These are phyloP conservation scores for Celoporthe dispersa DNA, from an alignment of 2,329 filamentous ascomycete genomes.

Conservation along the genomic window DNA sequence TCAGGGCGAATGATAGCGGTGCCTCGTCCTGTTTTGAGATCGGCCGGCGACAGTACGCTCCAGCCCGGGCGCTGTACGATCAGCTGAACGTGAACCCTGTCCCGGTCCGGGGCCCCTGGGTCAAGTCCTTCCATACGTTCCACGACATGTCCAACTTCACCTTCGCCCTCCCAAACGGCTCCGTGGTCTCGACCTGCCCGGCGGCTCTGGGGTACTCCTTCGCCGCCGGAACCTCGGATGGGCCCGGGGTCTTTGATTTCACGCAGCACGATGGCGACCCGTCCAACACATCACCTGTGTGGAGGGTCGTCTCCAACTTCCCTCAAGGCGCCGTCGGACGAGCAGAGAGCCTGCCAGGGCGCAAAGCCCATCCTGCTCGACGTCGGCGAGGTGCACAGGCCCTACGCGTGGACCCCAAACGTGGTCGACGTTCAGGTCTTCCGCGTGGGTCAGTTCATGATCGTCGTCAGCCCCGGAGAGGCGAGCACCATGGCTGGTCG, in stretches of 20 bases:
- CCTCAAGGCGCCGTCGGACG: slow-evolving; percentile 71
- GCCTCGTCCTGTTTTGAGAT: slow-evolving; percentile 77
- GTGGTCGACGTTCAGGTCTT: slow-evolving; percentile 87
- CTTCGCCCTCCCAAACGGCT: slow-evolving; percentile 76
- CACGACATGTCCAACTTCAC: slow-evolving; percentile 78
- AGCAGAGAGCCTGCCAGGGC: slow-evolving; percentile 76
- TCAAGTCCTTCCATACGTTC: slow-evolving; percentile 85
- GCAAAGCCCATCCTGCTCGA: slow-evolving; percentile 87
- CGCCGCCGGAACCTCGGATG: slow-evolving; percentile 89
- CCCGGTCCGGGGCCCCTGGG: slow-evolving; percentile 64
- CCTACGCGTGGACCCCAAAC: slow-evolving; percentile 90
- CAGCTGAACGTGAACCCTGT: slow-evolving; percentile 51
- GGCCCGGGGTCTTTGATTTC: slow-evolving; percentile 90
- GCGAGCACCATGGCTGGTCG: slow-evolving; percentile 91
- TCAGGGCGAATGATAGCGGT: slow-evolving; percentile 69
- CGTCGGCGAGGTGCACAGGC: slow-evolving; percentile 76
- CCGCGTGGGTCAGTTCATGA: slow-evolving; percentile 81
- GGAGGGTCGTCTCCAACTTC: slow-evolving; percentile 74
- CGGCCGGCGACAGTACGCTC: slow-evolving; percentile 69
- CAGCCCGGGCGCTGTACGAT: slow-evolving; percentile 51
- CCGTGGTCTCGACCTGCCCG: slow-evolving; percentile 74
- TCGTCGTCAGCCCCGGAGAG: slow-evolving; percentile 85
- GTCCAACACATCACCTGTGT: slow-evolving; percentile 69
- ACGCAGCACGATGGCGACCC: slow-evolving; percentile 83
- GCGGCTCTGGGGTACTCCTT: slow-evolving; percentile 92